Percentiles rank a stretch among this genome's conserved stretches.
Evolutionary conservation across 2,329 filamentous ascomycete species (phyloP).

Genomic region (Malbranchea cinnamomea): DNA sequence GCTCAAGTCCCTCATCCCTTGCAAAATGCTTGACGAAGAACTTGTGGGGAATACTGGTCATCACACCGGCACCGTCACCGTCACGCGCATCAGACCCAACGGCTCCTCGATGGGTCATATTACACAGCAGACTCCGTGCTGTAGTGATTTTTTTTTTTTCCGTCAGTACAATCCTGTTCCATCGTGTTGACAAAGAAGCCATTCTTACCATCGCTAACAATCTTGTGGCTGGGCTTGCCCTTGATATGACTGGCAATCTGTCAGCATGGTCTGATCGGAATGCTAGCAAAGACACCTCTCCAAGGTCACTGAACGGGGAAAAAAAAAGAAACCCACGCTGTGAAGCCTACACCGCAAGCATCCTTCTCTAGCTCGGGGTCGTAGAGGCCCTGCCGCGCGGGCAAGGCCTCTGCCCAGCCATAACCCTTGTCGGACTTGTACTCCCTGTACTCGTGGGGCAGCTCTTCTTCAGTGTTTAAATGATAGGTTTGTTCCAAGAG

Average conservation of each 20-base stretch:
- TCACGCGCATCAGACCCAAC: conserved; percentile 96
- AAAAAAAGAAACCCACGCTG: conserved; percentile 52
- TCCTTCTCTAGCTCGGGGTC: conserved; percentile 94
- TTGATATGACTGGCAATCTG: conserved; percentile 68
- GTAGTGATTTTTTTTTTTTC: too few relatives aligned
- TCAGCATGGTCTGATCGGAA: too few relatives aligned
- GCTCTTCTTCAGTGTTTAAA: conserved; percentile 31
- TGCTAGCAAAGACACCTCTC: conserved; percentile 5
- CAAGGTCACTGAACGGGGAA: neutral
- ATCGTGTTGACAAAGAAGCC: neutral
- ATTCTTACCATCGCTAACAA: conserved; percentile 82
- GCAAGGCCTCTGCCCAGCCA: conserved; percentile 90
- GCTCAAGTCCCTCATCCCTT: conserved; percentile 71
- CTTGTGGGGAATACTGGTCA: conserved; percentile 96
- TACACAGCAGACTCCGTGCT: conserved; percentile 91
- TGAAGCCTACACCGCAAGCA: conserved; percentile 98
- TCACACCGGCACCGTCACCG: conserved; percentile 95
- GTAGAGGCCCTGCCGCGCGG: conserved; percentile 96
- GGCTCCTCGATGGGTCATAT: conserved; percentile 99
- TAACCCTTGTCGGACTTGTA: conserved; percentile 48
- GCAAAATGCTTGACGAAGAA: conserved; percentile 99
- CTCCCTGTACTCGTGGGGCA: conserved; percentile 35
- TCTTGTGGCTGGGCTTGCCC: conserved; percentile 93
- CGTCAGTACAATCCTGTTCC: too few relatives aligned
- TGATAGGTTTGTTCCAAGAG: conserved; percentile 34